Evolutionary conservation across 768 basidiomycete genomes (phyloP).

Genomic region (Tephrocybe sp.): DNA sequence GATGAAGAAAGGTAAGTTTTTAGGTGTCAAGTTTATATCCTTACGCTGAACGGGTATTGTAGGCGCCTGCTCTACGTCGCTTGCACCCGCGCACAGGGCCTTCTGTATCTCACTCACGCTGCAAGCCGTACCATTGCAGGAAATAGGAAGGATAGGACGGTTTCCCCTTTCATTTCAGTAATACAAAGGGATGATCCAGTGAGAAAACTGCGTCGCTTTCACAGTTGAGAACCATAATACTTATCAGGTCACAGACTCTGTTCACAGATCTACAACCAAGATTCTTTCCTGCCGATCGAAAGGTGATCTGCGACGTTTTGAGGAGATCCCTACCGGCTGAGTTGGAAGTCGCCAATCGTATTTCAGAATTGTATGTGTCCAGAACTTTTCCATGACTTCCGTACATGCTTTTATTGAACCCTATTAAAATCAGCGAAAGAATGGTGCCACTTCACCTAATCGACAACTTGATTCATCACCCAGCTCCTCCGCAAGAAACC

Average conservation of each 20-base stretch:
- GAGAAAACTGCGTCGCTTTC: slow-evolving; percentile 13
- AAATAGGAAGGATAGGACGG: slow-evolving; percentile 40
- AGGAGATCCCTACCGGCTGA: slow-evolving; percentile 41
- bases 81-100: slow-evolving; percentile 78
- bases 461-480: slow-evolving; percentile 4
- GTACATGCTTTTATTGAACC: slow-evolving; percentile 4
- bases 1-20: slow-evolving; percentile 76
- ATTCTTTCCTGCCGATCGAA: slow-evolving; percentile 40
- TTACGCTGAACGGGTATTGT: background rate
- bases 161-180: slow-evolving; percentile 57
- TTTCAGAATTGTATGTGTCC: slow-evolving; percentile 53
- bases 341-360: slow-evolving; percentile 33
- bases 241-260: slow-evolving; percentile 25
- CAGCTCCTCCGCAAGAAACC: slow-evolving; percentile 9
- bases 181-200: slow-evolving; percentile 43
- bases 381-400: slow-evolving; percentile 1
- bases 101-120: slow-evolving; percentile 23
- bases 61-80: slow-evolving; percentile 88
- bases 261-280: slow-evolving; percentile 43
- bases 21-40: background rate
- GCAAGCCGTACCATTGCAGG: slow-evolving; percentile 13
- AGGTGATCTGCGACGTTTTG: slow-evolving; percentile 53
- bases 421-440: slow-evolving; percentile 22
- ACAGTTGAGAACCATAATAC: background rate
- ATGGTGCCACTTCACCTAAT: slow-evolving; percentile 20